These are phyloP conservation scores for Naumovozyma baii DNA, from an alignment of 805 yeast species.

Conservation along the genomic window DNA sequence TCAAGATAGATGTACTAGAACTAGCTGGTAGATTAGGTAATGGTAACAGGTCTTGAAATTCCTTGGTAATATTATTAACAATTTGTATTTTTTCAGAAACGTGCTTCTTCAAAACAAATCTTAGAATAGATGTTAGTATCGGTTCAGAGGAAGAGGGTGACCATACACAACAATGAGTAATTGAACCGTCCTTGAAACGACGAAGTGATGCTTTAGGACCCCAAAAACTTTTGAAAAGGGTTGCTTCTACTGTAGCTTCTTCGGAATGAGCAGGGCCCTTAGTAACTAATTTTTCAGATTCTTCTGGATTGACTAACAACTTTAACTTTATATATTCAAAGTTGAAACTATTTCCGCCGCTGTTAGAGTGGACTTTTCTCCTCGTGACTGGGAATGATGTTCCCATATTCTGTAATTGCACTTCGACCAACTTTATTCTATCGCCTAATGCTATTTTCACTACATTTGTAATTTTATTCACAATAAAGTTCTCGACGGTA, in stretches of 20 bases:
- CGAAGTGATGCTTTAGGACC: slow-evolving; percentile 77
- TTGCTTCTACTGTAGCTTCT: slow-evolving; percentile 43
- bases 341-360: slow-evolving; percentile 16
- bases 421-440: slow-evolving; percentile 31
- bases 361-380: slow-evolving; percentile 40
- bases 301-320: slow-evolving; percentile 55
- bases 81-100: slow-evolving; percentile 35
- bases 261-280: slow-evolving; percentile 70
- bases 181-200: slow-evolving; percentile 86
- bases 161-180: slow-evolving; percentile 90
- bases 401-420: slow-evolving; percentile 27
- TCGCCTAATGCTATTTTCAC: slow-evolving; percentile 49
- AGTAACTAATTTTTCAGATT: slow-evolving; percentile 72
- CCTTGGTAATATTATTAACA: slow-evolving; percentile 29
- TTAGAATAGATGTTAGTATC: slow-evolving; percentile 53
- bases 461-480: slow-evolving; percentile 50
- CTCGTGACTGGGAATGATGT: slow-evolving; percentile 32
- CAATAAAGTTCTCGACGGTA: slow-evolving; percentile 56
- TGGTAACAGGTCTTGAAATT: slow-evolving; percentile 47
- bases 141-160: slow-evolving; percentile 45
- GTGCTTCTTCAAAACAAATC: slow-evolving; percentile 56
- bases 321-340: slow-evolving; percentile 44
- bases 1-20: slow-evolving; percentile 40
- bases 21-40: slow-evolving; percentile 51
- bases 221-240: slow-evolving; percentile 78